phyloP scores from a whole-genome alignment of 495 filamentous ascomycete genomes.

The Aspergillus diversus region DNA sequence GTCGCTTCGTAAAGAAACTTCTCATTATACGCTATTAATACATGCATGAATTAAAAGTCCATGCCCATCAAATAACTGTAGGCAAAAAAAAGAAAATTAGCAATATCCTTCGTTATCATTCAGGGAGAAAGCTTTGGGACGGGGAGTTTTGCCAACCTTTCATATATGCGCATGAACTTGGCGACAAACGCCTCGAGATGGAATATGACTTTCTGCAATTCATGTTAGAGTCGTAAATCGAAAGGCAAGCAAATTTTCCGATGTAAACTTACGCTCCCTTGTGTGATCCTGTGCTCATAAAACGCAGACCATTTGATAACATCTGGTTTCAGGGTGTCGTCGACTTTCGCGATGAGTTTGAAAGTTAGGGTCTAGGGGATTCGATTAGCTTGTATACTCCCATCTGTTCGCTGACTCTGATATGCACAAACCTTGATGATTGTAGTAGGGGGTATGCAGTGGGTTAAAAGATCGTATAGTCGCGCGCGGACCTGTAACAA shows the following conservation, averaged over 20 bases:
- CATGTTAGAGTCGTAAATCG: conserved; percentile 23
- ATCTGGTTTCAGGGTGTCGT: conserved; percentile 85
- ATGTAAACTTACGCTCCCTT: conserved; percentile 65
- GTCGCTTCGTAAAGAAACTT: conserved; percentile 23
- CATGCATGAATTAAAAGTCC: conserved; percentile 60
- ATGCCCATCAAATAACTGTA: conserved; percentile 85
- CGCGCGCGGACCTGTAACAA: conserved; percentile 87
- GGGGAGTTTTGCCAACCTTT: conserved; percentile 56
- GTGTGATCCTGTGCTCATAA: conserved; percentile 90
- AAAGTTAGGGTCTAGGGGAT: conserved; percentile 73
- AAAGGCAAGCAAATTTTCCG: neutral
- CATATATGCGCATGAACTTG: conserved; percentile 94
- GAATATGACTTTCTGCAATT: conserved; percentile 86
- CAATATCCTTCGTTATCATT: conserved; percentile 17
- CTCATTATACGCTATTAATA: conserved; percentile 36
- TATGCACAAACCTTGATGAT: conserved; percentile 71
- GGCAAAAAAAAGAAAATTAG: conserved; percentile 13
- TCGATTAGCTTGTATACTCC: conserved; percentile 12
- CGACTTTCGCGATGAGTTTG: conserved; percentile 83
- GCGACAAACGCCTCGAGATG: conserved; percentile 98
- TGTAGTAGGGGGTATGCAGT: conserved; percentile 93
- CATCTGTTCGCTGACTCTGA: neutral
- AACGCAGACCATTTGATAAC: conserved; percentile 96
- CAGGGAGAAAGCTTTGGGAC: neutral
- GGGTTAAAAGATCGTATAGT: conserved; percentile 92